phyloP scores from a whole-genome alignment of 2,329 filamentous ascomycete genomes.

The Ophiostoma ulmi region DNA sequence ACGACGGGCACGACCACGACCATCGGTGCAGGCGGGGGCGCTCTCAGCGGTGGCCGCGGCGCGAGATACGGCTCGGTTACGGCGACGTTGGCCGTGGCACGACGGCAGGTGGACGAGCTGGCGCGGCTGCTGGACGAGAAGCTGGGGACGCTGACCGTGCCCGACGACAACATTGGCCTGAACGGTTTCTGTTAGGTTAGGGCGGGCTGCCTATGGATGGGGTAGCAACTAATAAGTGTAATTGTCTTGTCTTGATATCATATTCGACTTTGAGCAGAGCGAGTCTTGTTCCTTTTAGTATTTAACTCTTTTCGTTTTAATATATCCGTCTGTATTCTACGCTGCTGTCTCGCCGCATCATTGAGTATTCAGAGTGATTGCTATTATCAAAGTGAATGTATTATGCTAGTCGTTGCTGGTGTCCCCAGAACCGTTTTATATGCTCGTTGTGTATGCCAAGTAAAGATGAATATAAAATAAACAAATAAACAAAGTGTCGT shows the following conservation, averaged over 20 bases:
- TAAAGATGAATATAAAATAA: neutral
- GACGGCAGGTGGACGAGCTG: conserved; percentile 55
- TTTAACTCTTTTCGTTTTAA: neutral
- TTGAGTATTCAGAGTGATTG: neutral
- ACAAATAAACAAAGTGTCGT: neutral
- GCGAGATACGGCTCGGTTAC: conserved; percentile 37
- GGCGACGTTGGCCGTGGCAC: conserved; percentile 47
- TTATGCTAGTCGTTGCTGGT: neutral
- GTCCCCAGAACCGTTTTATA: neutral
- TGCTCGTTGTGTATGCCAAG: neutral
- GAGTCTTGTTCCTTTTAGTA: neutral
- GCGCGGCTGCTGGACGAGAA: conserved; percentile 57
- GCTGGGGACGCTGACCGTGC: conserved; percentile 49
- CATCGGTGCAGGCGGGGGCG: conserved; percentile 23
- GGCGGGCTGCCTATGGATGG: neutral
- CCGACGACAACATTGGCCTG: conserved; percentile 47
- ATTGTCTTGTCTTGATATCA: neutral
- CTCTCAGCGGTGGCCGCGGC: conserved; percentile 39
- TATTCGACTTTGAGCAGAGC: conserved; percentile 9
- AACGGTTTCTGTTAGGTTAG: conserved; percentile 26
- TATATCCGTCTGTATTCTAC: neutral
- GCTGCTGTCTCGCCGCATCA: no score
- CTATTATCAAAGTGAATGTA: neutral
- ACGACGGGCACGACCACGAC: conserved; percentile 33
- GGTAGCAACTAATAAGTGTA: neutral